Evolutionary conservation across 768 basidiomycete species (phyloP).

Genomic region (Cystofilobasidium bisporidii): DNA sequence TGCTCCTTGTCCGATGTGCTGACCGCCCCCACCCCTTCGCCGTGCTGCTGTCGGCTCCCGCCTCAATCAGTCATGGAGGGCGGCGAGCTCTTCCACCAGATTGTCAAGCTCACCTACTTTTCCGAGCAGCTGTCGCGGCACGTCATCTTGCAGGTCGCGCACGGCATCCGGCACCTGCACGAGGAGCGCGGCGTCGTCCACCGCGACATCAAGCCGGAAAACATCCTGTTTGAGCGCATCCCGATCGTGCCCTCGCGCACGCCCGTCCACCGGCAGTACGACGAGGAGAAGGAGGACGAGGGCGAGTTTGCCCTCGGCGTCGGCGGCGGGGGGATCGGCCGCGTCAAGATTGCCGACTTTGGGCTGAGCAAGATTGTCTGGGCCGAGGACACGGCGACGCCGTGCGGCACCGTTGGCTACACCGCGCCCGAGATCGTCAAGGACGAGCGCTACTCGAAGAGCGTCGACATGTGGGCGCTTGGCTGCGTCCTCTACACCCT

Average conservation of each 20-base stretch:
- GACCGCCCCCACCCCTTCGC: neutral
- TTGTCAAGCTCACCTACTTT: slow-evolving; percentile 98
- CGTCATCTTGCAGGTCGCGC: slow-evolving; percentile 89
- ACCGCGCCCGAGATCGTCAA: slow-evolving; percentile 99
- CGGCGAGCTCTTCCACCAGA: slow-evolving; percentile 96
- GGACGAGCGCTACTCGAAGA: slow-evolving; percentile 86
- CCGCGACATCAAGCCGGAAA: slow-evolving; percentile 98
- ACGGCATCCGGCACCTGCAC: slow-evolving; percentile 88
- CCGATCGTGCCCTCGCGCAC: slow-evolving; percentile 78
- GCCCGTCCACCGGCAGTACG: slow-evolving; percentile 70
- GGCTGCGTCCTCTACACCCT: slow-evolving; percentile 98
- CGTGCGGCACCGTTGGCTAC: slow-evolving; percentile 99
- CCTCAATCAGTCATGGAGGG: slow-evolving; percentile 98
- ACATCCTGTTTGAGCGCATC: slow-evolving; percentile 84
- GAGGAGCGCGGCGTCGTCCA: slow-evolving; percentile 97
- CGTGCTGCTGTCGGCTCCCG: neutral
- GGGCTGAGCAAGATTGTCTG: slow-evolving; percentile 95
- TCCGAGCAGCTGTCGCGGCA: slow-evolving; percentile 94
- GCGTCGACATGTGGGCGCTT: slow-evolving; percentile 99
- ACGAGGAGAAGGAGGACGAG: slow-evolving; percentile 97
- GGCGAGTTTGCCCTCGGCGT: slow-evolving; percentile 86
- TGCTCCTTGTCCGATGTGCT: neutral
- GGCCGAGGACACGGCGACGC: slow-evolving; percentile 98
- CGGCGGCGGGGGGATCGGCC: slow-evolving; percentile 93
- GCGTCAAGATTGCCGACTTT: slow-evolving; percentile 98